A percentile compares a stretch with the other conserved stretches of the same genome.
Conservation (phyloP, 257 asterid species). For the Eustoma russellianum region DNA sequence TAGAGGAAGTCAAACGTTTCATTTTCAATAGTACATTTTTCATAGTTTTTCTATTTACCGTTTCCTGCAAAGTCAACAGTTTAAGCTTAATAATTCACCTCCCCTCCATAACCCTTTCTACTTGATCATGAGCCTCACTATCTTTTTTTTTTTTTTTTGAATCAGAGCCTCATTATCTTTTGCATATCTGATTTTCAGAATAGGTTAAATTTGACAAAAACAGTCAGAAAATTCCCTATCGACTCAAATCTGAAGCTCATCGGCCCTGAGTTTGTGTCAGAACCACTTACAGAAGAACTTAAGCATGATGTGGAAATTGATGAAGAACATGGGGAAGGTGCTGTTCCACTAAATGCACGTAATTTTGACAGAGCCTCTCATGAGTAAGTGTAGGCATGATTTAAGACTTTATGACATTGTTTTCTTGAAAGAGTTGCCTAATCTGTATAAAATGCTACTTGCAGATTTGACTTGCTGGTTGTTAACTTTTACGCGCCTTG, state of each 20-base stretch:
- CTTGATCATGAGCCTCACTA: neutral
- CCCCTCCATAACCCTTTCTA: no score
- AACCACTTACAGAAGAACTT: slow-evolving; percentile 33
- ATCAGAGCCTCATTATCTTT: slow-evolving; percentile 15
- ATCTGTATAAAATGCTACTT: slow-evolving; percentile 14
- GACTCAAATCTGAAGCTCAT: slow-evolving; percentile 69
- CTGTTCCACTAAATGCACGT: slow-evolving; percentile 54
- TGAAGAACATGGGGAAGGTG: slow-evolving; percentile 78
- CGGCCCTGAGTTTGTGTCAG: slow-evolving; percentile 70
- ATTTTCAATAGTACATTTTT: no score
- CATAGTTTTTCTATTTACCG: no score
- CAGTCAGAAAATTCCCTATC: slow-evolving; percentile 68
- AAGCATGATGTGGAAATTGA: slow-evolving; percentile 81
- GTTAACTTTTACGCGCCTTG: slow-evolving; percentile 87
- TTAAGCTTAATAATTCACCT: no score
- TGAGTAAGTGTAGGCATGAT: slow-evolving; percentile 45
- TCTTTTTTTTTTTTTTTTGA: no score
- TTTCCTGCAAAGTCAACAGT: no score
- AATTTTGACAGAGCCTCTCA: slow-evolving; percentile 77
- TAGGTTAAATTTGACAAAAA: slow-evolving; percentile 89
- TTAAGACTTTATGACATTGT: neutral
- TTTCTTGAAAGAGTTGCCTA: slow-evolving; percentile 1
- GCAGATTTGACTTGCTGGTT: slow-evolving; percentile 55
- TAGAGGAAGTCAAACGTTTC: no score
- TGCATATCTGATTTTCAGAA: slow-evolving; percentile 46